Base-by-base conservation (phyloP, 345 rosid species). In the Anastatica hierochuntica region DNA sequence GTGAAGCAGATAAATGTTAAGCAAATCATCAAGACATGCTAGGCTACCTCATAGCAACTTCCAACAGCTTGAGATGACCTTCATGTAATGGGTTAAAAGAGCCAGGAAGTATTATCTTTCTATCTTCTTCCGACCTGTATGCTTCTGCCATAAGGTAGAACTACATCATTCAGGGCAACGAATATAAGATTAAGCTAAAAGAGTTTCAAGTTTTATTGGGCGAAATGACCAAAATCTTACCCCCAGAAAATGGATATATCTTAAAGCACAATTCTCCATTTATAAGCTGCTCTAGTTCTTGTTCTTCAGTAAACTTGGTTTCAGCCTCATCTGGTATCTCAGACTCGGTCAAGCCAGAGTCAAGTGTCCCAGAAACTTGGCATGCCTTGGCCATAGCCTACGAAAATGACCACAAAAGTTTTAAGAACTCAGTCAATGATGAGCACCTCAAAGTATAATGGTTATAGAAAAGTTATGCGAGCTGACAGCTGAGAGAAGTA, bases 51-150 rank as follows among this genome's bases (percentile, higher is more conserved):
- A 79, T 72, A 43, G 98, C 96, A 56, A 71, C 94, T 65, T 92
- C 94, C 79, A 92, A 70, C 49, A 92, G 96, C 84, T 81, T 72
- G 66, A 83, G 74, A 66, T 88, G 96, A 43, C 86, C 96, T n/a
- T 84, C 81, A 40, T 92, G 98, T 64, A 88, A 74, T 13, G 96
- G 98, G 53, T 92, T 83, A 75, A 92, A 92, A 30, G 95, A 85
- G 61, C 98, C 98, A 60, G 98, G 61, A 41, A 83, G 77, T 64
- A 88, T 83, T 53, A 92, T 72, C 74, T 83, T 92, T 67, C 90
- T 81, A 36, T 81, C 79, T 52, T 65, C 72, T 60, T 72, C 73
- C 6, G 43, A 52, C 20, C 23, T 26, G 51, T 52, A 62, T 24
- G 72, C 31, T 60, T 53, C 95, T 76, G 72, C 75, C 67, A 75